Evolutionary conservation across 2,329 filamentous ascomycete genomes (phyloP).

Genomic region (Exserohilum turcica): DNA sequence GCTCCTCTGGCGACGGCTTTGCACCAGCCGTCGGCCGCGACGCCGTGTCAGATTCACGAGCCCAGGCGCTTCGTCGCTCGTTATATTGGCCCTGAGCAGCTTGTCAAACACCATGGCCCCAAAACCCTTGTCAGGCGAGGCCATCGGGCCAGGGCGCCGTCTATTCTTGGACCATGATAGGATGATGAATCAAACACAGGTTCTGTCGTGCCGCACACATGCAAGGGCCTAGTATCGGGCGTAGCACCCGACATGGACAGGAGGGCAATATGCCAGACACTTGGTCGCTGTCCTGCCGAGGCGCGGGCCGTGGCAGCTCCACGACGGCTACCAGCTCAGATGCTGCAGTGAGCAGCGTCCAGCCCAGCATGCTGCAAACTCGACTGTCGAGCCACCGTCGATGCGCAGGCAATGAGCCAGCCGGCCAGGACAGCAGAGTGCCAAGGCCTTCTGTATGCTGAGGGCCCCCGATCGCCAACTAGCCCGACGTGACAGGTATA

Average conservation of each 20-base stretch:
- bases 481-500: constrained; percentile 42
- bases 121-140: constrained; percentile 23
- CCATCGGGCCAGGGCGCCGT: constrained; percentile 21
- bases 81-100: constrained; percentile 28
- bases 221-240: constrained; percentile 16
- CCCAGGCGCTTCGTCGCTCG: constrained; percentile 22
- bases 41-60: constrained; percentile 4
- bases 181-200: constrained; percentile 29
- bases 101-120: constrained; percentile 31
- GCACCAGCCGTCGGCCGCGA: constrained; percentile 13
- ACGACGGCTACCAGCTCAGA: constrained; percentile 14
- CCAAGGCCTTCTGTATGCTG: constrained; percentile 37
- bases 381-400: background rate
- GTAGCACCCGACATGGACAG: constrained; percentile 6
- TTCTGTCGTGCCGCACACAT: constrained; percentile 30
- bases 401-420: background rate
- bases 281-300: constrained; percentile 15
- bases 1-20: constrained; percentile 18
- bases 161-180: constrained; percentile 30
- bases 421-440: background rate
- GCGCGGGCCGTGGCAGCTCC: constrained; percentile 37
- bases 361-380: background rate
- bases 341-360: background rate
- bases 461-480: constrained; percentile 41
- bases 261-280: constrained; percentile 1